These are phyloP conservation scores for Talaromyces verruculosus DNA, from an alignment of 2,329 filamentous ascomycete genomes.

Conservation along the genomic window DNA sequence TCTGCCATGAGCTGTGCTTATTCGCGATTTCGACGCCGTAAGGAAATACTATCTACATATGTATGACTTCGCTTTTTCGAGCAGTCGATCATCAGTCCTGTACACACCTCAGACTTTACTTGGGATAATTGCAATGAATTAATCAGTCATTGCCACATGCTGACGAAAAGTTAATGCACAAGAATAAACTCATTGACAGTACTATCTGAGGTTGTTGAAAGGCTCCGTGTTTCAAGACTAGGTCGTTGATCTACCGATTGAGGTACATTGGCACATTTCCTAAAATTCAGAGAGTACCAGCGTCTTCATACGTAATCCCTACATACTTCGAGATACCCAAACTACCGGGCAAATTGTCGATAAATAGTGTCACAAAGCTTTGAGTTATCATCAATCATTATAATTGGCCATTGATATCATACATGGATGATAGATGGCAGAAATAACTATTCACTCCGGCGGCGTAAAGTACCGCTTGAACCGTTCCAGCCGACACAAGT, in stretches of 20 bases:
- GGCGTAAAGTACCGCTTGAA: conserved; percentile 46
- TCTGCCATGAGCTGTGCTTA: too few relatives aligned
- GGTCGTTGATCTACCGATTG: background rate
- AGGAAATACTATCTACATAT: too few relatives aligned
- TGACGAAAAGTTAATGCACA: too few relatives aligned
- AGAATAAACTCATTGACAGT: too few relatives aligned
- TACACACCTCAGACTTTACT: background rate
- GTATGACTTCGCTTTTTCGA: background rate
- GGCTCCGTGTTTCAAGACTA: too few relatives aligned
- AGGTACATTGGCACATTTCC: background rate
- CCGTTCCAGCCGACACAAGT: conserved; percentile 50
- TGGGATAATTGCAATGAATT: background rate
- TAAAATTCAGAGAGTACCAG: background rate
- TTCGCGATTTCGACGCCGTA: too few relatives aligned
- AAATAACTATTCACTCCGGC: conserved; percentile 27
- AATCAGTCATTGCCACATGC: too few relatives aligned
- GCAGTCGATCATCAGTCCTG: background rate
- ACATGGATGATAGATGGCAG: background rate
- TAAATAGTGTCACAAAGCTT: background rate
- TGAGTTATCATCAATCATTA: background rate
- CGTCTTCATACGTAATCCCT: background rate
- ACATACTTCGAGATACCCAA: background rate
- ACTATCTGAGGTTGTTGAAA: too few relatives aligned
- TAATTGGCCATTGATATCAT: background rate
- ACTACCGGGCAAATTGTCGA: background rate